A percentile compares a stretch with the other conserved stretches of the same genome.
Evolutionary conservation across 306 rosid species (phyloP).

Genomic region (Senna siamea): DNA sequence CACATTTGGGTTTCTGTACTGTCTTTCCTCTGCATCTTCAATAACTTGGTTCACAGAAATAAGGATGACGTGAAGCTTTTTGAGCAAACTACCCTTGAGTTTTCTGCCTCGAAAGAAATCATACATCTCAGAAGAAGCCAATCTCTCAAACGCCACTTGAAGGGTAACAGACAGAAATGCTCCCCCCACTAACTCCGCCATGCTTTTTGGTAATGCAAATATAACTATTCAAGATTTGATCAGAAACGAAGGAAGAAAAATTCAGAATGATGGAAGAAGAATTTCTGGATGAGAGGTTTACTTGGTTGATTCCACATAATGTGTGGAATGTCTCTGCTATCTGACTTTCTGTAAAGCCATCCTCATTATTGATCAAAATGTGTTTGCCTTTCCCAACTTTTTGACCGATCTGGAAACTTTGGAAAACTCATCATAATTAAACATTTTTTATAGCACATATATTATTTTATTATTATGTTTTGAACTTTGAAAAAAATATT

Average conservation of each 20-base stretch:
- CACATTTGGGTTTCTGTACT: not conserved
- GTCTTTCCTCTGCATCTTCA: constrained; percentile 17
- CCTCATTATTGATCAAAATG: no score
- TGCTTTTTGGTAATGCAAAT: not conserved
- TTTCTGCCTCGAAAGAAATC: not conserved
- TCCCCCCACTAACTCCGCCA: not conserved
- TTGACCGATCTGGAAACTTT: no score
- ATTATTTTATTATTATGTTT: no score
- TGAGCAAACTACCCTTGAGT: not conserved
- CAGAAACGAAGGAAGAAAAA: not conserved
- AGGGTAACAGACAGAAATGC: not conserved
- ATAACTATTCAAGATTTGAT: not conserved
- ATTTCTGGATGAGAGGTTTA: not conserved
- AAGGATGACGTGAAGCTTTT: not conserved
- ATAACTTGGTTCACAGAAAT: not conserved
- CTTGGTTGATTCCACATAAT: no score
- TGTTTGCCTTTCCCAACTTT: no score
- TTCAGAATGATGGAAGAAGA: not conserved
- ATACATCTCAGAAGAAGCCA: not conserved
- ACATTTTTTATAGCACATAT: no score
- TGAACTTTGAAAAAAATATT: no score
- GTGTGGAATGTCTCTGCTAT: no score
- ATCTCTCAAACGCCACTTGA: not conserved
- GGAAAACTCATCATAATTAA: no score
- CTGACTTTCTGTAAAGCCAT: no score